Base-by-base conservation (phyloP, 139 green algal species). In the Chlorella ohadii region DNA sequence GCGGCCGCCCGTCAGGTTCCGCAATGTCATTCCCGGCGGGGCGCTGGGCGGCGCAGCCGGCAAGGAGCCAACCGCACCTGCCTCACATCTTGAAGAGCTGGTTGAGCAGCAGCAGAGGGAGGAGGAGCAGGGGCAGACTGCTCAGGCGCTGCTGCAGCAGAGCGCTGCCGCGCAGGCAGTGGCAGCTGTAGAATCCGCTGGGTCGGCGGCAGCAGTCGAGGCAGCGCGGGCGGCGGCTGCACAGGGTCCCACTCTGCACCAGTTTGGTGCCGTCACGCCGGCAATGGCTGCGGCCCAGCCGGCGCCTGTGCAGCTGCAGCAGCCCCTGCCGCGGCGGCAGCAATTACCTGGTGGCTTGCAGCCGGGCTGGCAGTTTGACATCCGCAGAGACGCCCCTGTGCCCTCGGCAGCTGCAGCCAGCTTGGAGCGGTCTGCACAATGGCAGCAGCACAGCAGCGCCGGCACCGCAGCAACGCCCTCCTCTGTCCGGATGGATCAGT, bases 361-460 rank as follows among this genome's bases (percentile, higher is more conserved):
- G 31, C 47, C 55, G 12, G 72, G 47, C 19, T 79, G 72, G 72
- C 31, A 66, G 20, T 79, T 79, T 66, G 72, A 79, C 47, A 79
- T 79, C 72, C 15, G 44, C 20, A 12, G 70, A 36, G 51, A 59
- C 11, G 11, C 51, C 51, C 12, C 11, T 22, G 12, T 22, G 51
- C 51, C 51, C 44, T 51, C 44, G 34, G 27, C 72, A 31, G 13
- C 2, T 11, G 19, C 72, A 66, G 39, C 47, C 72, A 44, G 72
- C 72, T n/a, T 15, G 27, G 7, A 41, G 71, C 71, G 63, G 71
- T 20, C 16, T 36, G 27, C 31, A 15, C n/a, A 15, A 6, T 33
- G 13, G 65, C 33, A 44, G 65, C 31, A 72, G 33, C 31, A 38
- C 12, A 9, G n/a, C 31, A 44, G n/a, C 7, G 12, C 19, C 12